Evolutionary conservation across 345 rosid genomes (phyloP).

Genomic region (Ailanthus altissimus): DNA sequence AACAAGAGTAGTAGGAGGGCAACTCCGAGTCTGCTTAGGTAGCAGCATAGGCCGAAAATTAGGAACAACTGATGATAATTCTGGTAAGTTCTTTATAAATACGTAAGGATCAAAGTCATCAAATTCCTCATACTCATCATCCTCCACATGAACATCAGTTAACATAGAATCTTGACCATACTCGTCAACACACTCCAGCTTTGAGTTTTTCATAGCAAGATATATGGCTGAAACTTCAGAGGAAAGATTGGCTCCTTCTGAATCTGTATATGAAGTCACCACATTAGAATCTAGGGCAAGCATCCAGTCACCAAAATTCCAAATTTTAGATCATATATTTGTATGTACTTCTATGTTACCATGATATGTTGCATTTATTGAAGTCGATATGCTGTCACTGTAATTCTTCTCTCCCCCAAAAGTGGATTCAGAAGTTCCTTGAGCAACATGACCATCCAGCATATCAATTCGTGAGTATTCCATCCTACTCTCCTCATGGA

Average conservation of each 20-base stretch:
- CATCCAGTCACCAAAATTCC: conserved; percentile 37
- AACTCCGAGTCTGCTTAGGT: conserved; percentile 96
- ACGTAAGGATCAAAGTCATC: conserved; percentile 95
- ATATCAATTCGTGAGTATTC: conserved; percentile 25
- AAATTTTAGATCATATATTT: conserved; percentile 35
- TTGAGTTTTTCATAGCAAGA: conserved; percentile 93
- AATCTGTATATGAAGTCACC: conserved; percentile 45
- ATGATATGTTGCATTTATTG: conserved; percentile 19
- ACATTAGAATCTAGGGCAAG: conserved; percentile 41
- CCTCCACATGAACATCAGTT: conserved; percentile 61
- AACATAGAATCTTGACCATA: conserved; percentile 77
- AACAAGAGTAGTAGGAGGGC: conserved; percentile 91
- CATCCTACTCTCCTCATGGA: conserved; percentile 26
- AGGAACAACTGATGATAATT: conserved; percentile 81
- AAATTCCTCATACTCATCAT: conserved; percentile 70
- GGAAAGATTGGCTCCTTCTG: conserved; percentile 52
- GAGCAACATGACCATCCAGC: conserved; percentile 27
- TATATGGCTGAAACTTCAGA: conserved; percentile 92
- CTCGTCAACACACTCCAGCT: conserved; percentile 91
- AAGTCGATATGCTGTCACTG: conserved; percentile 25
- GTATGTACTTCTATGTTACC: conserved; percentile 30
- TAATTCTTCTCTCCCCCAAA: conserved; percentile 30
- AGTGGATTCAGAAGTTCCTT: conserved; percentile 27
- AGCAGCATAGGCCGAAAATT: conserved; percentile 81
- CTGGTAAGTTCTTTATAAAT: conserved; percentile 92